Evolutionary conservation across 2,329 filamentous ascomycete species (phyloP).

Genomic region (Ceratocystis albifundus): DNA sequence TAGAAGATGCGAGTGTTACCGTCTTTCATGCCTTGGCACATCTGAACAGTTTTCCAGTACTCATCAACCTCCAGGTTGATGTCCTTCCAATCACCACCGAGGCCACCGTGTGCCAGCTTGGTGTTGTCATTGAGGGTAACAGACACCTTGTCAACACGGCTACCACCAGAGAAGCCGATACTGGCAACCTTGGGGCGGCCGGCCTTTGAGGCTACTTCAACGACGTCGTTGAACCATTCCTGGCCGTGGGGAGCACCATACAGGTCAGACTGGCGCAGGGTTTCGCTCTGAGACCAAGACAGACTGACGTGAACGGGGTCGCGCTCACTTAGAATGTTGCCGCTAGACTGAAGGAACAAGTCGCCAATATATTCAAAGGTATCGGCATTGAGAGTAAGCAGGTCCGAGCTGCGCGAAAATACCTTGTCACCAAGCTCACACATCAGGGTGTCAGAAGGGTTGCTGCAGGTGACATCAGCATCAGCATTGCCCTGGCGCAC

Average conservation of each 20-base stretch:
- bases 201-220: slow-evolving; percentile 30
- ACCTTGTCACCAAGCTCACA: slow-evolving; percentile 61
- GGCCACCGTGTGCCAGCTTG: slow-evolving; percentile 41
- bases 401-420: slow-evolving; percentile 44
- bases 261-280: slow-evolving; percentile 36
- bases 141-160: slow-evolving; percentile 41
- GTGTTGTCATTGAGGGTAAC: slow-evolving; percentile 40
- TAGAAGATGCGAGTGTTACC: slow-evolving; percentile 43
- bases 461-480: slow-evolving; percentile 40
- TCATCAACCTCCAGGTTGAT: slow-evolving; percentile 30
- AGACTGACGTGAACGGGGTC: slow-evolving; percentile 50
- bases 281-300: slow-evolving; percentile 33
- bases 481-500: slow-evolving; percentile 38
- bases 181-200: slow-evolving; percentile 30
- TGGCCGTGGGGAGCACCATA: slow-evolving; percentile 39
- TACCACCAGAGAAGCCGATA: slow-evolving; percentile 37
- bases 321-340: slow-evolving; percentile 51
- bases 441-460: slow-evolving; percentile 40
- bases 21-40: slow-evolving; percentile 41
- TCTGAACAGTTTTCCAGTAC: slow-evolving; percentile 37
- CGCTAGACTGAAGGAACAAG: slow-evolving; percentile 47
- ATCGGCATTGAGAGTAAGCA: slow-evolving; percentile 38
- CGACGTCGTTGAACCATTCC: slow-evolving; percentile 45
- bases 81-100: slow-evolving; percentile 34
- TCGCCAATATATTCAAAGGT: slow-evolving; percentile 44